Evolutionary conservation across 2,329 filamentous ascomycete genomes (phyloP), one percentile per base, ranked within the genome.

Genomic region (Colletotrichum endophyticum): DNA sequence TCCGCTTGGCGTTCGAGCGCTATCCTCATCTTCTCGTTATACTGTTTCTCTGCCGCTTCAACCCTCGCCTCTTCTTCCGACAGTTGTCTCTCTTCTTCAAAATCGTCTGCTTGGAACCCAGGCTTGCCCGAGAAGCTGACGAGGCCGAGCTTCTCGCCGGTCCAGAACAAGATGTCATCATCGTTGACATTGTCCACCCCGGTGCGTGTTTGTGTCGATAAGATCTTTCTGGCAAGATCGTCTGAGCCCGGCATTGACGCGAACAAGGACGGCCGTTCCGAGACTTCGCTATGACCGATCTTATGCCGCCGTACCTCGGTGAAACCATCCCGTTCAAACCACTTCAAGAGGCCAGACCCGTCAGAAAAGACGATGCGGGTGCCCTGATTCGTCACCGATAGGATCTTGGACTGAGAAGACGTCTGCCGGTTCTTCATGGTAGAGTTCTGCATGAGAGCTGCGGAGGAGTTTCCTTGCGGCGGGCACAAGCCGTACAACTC

Each of bases 321-420:
- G 76, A 89, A 88, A 1, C 95, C 96, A 81, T 98, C 95, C 44
- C 96, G 90, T 84, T 99, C 96, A 61, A 98, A 92, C 96, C 96
- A 99, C 83, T 95, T 96, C 78, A 99, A 84, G 67, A 94, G 92
- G 0, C 96, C 96, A 28, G 95, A 92, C 1, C 94, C 94, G 81
- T 99, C 96, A 4, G 95, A 95, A 79, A 95, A 95, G 22, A 95
- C 95, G 36, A 98, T 90, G 6, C 94, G 91, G 9, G 94, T 94
- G 6, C 96, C 96, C 79, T 99, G 96, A 19, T 93, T 92, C 6
- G 93, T 92, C 1, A 97, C 94, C 0, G 94, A 95, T 15, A 99
- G 88, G 3, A 99, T 88, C 81, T 97, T 97, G 11, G 95, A 95
- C 57, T 91, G 89, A 1, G 95, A 94, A 0, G 95, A 94, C 6